Evolutionary conservation across 495 filamentous ascomycete species (phyloP), one percentile per base, ranked within the genome.

Genomic region (Trichoderma asperelloides): DNA sequence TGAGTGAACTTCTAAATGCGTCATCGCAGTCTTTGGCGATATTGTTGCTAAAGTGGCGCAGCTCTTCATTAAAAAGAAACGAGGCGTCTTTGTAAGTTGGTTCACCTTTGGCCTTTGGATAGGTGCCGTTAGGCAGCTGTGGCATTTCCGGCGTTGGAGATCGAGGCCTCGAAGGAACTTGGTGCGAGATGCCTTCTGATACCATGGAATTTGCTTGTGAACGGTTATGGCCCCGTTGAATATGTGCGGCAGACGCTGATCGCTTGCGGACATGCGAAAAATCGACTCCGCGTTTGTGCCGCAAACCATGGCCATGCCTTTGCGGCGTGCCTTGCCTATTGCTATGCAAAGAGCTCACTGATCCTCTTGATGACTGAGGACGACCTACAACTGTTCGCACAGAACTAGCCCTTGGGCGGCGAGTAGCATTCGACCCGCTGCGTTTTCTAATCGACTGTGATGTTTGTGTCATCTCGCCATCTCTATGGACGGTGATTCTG

Each of bases 241-340:
- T 25, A 16, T 60, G 55, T 25, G n/a, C 67, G 33, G 55, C 65
- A 67, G 13, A 70, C 30, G 5, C 74, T 67, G 51, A 69, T 67
- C 68, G 64, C 27, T 43, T 65, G n/a, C 64, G 79, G 7, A 81
- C 70, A 69, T 90, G 88, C 2, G 82, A 84, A 71, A 98, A 98
- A 73, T 88, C 89, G n/a, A 97, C 89, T 65, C 86, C 87, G 11
- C 93, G 87, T 72, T 86, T 94, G 71, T 87, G 84, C 67, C 88
- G 87, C 55, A 79, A 80, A 30, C 84, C 84, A n/a, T 37, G 30
- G 23, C 81, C 81, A 67, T 83, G 82, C 51, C 77, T 76, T 39
- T 77, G 74, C 4, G 75, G 68, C 64, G 69, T 78, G 64, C 85
- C 82, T 33, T 83, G 79, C 3, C 84, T 79, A 68, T 84, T 88